These are phyloP conservation scores for Ganoderma sinense DNA, from an alignment of 1,284 basidiomycete species.

Conservation along the genomic window DNA sequence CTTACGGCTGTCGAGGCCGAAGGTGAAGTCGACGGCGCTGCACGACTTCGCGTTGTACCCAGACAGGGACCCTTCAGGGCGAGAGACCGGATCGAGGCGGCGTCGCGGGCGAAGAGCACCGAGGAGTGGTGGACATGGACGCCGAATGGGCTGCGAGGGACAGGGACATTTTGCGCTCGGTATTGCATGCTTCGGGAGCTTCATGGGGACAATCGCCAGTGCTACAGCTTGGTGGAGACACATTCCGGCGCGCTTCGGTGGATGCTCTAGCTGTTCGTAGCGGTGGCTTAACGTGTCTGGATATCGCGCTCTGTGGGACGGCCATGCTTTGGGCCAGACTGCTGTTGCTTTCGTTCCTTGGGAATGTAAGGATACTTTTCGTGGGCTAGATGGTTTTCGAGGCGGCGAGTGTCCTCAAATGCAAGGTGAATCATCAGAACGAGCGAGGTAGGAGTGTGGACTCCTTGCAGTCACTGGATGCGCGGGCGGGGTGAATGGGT, in stretches of 20 bases:
- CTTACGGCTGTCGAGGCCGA: constrained; percentile 14
- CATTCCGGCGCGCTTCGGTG: background rate
- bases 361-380: background rate
- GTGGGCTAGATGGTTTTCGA: background rate
- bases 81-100: constrained; percentile 94
- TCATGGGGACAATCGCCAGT: too few relatives aligned
- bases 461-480: too few relatives aligned
- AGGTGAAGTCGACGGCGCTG: constrained; percentile 58
- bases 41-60: constrained; percentile 96
- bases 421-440: background rate
- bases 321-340: background rate
- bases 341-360: background rate
- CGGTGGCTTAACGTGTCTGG: background rate
- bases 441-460: too few relatives aligned
- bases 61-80: constrained; percentile 90
- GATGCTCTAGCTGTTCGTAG: background rate
- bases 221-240: background rate
- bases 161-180: background rate
- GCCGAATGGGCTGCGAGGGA: constrained; percentile 86
- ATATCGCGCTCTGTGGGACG: background rate
- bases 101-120: constrained; percentile 83
- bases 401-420: background rate
- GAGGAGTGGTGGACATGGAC: constrained; percentile 99
- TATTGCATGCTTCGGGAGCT: too few relatives aligned
- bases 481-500: too few relatives aligned